Conservation (phyloP, 768 basidiomycete genomes). For the Termitomyces sp. region DNA sequence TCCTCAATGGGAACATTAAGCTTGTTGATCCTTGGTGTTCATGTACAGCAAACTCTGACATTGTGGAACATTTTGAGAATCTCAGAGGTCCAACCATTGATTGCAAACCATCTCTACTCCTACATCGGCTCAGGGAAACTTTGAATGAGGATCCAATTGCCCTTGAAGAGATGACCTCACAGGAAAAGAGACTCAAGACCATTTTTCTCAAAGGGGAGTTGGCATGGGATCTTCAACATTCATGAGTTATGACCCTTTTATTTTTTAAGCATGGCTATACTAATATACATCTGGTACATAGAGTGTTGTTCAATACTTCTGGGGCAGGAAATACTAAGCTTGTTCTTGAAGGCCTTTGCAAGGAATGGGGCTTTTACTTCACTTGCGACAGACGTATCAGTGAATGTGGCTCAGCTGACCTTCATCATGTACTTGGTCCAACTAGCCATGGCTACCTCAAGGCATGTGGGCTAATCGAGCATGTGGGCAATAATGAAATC, state of each 20-base stretch:
- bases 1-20: too few relatives aligned
- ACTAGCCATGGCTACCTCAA: too few relatives aligned
- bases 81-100: background rate
- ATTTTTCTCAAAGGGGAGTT: too few relatives aligned
- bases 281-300: background rate
- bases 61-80: background rate
- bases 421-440: too few relatives aligned
- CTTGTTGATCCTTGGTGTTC: background rate
- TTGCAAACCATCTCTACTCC: background rate
- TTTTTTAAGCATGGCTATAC: too few relatives aligned
- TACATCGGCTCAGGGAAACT: background rate
- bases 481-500: too few relatives aligned
- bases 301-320: background rate
- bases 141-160: background rate
- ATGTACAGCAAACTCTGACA: background rate
- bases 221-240: background rate
- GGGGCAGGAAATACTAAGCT: background rate
- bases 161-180: background rate
- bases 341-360: background rate
- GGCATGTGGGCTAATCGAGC: too few relatives aligned
- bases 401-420: too few relatives aligned
- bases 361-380: background rate
- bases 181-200: background rate
- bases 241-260: background rate
- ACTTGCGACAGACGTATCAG: background rate